phyloP scores from a whole-genome alignment of 2,329 filamentous ascomycete species.

The Macrophomina phaseolina region DNA sequence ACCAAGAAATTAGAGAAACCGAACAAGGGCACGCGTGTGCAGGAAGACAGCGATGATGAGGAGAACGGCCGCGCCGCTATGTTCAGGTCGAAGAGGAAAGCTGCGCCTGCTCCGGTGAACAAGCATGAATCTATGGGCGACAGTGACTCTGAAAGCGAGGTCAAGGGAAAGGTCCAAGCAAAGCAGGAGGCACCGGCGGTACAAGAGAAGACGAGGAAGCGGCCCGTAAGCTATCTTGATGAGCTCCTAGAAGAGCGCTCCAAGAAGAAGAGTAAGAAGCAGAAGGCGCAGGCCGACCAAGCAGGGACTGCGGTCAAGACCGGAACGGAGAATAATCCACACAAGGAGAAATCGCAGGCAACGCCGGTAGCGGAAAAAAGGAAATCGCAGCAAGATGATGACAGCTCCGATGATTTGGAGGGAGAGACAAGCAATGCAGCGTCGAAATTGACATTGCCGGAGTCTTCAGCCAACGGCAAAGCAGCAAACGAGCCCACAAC shows the following conservation, averaged over 20 bases:
- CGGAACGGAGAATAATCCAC: background rate
- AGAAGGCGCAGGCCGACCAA: background rate
- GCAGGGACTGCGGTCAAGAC: background rate
- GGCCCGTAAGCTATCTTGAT: conserved; percentile 57
- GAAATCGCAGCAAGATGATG: background rate
- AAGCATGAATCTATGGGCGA: conserved; percentile 31
- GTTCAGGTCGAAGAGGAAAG: conserved; percentile 42
- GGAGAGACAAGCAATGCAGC: background rate
- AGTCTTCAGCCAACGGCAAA: background rate
- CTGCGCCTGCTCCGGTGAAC: conserved; percentile 21
- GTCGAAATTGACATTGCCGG: background rate
- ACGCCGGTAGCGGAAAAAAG: background rate
- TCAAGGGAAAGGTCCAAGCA: conserved; percentile 15
- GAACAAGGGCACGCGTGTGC: conserved; percentile 27
- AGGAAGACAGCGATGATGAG: conserved; percentile 47
- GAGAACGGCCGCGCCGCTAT: conserved; percentile 44
- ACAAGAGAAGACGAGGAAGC: conserved; percentile 28
- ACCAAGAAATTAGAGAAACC: conserved; percentile 16
- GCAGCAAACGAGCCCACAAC: background rate
- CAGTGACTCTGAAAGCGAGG: conserved; percentile 30
- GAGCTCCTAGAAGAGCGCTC: conserved; percentile 56
- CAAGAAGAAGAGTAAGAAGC: conserved; percentile 55
- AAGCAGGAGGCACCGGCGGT: background rate
- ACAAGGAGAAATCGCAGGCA: background rate
- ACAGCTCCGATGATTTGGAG: background rate